Percentiles rank a stretch among this genome's conserved stretches.
phyloP scores from a whole-genome alignment of 129 eudicot species.

The Silybum marianum region DNA sequence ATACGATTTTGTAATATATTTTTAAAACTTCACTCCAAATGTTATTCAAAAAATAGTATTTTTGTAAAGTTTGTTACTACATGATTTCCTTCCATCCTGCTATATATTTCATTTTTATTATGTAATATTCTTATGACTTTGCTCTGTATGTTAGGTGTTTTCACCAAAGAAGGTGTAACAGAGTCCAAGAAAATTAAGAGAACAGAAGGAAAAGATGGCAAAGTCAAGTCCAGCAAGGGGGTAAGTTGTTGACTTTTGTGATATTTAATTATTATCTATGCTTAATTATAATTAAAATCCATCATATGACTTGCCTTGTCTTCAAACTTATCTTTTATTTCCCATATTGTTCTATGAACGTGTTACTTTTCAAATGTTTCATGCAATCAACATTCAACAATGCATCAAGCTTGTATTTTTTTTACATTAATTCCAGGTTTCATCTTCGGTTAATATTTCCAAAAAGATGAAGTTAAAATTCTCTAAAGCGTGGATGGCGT shows the following conservation, averaged over 20 bases:
- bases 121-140: not conserved
- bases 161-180: slow-evolving; percentile 40
- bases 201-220: slow-evolving; percentile 35
- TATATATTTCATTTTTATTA: not conserved
- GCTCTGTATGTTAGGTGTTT: slow-evolving; percentile 47
- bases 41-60: not conserved
- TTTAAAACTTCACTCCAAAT: not conserved
- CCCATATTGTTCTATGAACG: not conserved
- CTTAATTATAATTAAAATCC: not conserved
- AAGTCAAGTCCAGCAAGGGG: slow-evolving; percentile 38
- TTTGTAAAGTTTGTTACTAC: not conserved
- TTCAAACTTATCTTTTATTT: not conserved
- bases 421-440: slow-evolving; percentile 41
- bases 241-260: slow-evolving; percentile 32
- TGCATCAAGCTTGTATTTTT: not conserved
- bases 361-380: not conserved
- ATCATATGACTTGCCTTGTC: not conserved
- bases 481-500: slow-evolving; percentile 87
- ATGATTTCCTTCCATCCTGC: not conserved
- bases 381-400: not conserved
- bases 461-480: slow-evolving; percentile 83
- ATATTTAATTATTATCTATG: not conserved
- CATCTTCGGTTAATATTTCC: slow-evolving; percentile 47
- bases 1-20: not conserved
- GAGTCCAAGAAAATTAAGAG: slow-evolving; percentile 31